Base-by-base conservation (phyloP, 2,329 filamentous ascomycete species). In the Dothideomycetidae sp. region DNA sequence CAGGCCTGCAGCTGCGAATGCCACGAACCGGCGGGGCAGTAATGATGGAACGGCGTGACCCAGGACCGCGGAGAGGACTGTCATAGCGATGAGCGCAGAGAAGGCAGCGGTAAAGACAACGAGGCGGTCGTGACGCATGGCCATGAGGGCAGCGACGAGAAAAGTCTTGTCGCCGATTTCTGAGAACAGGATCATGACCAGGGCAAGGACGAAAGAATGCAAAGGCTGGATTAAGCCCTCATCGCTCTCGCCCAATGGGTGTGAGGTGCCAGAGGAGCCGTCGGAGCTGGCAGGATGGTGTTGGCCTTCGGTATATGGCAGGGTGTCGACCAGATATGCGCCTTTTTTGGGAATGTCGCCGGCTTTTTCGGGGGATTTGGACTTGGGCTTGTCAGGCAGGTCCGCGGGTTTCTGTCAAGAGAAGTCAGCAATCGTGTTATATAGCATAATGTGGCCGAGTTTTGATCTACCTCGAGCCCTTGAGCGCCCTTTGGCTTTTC, bases 151-250 rank as follows among this genome's bases (percentile, higher is more conserved):
- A 5, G 90, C 90, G 14, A 98, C 84, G 30, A 98, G 70, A 66
- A 98, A 98, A 0, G 90, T 98, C 64, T 98, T 98, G 71, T 98
- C 90, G 45, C 90, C 90, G 50, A 98, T 76, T 58, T 98, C 90
- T 32, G 88, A 94, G 50, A 96, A 80, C 81, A 86, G 61, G 78
- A 83, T 62, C 67, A 71, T 37, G 81, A 88, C 53, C 59, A 62
- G 3, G 60, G 70, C 46, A 58, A 71, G 49, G 74, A 79, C 48
- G 55, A 72, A 40, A 72, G 75, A 0, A 59, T 80, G 1, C 65
- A 59, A 3, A 81, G 82, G 0, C 56, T 88, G 33, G 75, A 81
- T 52, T 81, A 81, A 0, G 68, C 71, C 35, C 71, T 79, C 47
- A 33, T 36, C 18, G 21, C 39, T 28, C 29, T 40, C 49, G 76